Percentiles rank a stretch among this genome's conserved stretches.
Conservation (phyloP, 78 protist genomes). For the slime mould (Dictyostelium discoideum) region DNA sequence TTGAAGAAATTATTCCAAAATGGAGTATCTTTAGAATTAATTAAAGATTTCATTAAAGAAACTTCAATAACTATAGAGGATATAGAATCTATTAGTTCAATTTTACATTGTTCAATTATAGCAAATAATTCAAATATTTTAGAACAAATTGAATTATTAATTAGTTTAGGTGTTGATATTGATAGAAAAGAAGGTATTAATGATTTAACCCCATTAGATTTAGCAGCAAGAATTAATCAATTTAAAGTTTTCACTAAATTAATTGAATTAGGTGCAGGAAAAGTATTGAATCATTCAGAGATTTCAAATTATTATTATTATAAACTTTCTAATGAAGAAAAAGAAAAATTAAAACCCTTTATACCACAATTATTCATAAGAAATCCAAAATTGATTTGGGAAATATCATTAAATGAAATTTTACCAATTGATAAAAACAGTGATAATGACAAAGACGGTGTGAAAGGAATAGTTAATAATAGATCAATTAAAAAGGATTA, state of each 20-base stretch:
- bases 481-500: too few species aligned
- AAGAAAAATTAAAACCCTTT: neutral
- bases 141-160: neutral
- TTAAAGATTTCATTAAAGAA: neutral
- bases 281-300: too few species aligned
- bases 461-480: neutral
- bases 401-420: neutral
- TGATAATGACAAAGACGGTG: neutral
- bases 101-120: neutral
- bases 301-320: too few species aligned
- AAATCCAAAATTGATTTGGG: neutral
- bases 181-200: neutral
- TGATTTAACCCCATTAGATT: neutral
- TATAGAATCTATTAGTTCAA: neutral
- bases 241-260: neutral
- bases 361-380: neutral
- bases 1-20: neutral
- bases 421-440: neutral
- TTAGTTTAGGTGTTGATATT: neutral
- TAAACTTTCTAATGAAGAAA: too few species aligned
- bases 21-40: neutral
- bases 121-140: too few species aligned
- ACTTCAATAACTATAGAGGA: neutral
- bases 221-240: neutral
- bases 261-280: neutral